Base-by-base conservation (phyloP, 352 stramenopile genomes). In the Pythium grandisporangium region DNA sequence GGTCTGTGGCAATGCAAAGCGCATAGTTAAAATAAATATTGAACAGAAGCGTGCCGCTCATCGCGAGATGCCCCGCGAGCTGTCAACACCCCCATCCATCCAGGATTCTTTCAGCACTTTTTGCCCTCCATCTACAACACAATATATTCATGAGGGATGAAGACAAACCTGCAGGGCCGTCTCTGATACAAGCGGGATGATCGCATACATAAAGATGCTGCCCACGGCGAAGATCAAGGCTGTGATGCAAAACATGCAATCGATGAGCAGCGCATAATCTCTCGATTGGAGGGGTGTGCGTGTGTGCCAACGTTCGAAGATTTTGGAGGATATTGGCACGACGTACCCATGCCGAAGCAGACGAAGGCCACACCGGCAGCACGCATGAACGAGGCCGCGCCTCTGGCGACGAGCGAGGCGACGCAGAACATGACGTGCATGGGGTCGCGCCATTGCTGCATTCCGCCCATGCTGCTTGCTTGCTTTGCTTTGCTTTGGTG, bases 11-110 rank as follows among this genome's bases (percentile, higher is more conserved):
- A 16, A 70, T 43, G 37, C 61, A 66, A 16, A 70, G 42, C 21
- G 53, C 53, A 43, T 70, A 70, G 35, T 70, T 70, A 53, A 66
- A 66, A 33, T 66, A 55, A 41, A 66, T 53, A 26, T 63, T 64
- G 40, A 54, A 60, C 20, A 51, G 35, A 30, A 55, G 36, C 10
- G 20, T 26, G 4, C 48, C 38, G 19, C n/a, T n/a, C n/a, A n/a
- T n/a, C n/a, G n/a, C n/a, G n/a, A n/a, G n/a, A n/a, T n/a, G n/a
- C n/a, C n/a, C n/a, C n/a, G n/a, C n/a, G n/a, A n/a, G n/a, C n/a
- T n/a, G n/a, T n/a, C n/a, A n/a, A n/a, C n/a, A n/a, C n/a, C n/a
- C n/a, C n/a, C n/a, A n/a, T n/a, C n/a, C n/a, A n/a, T n/a, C n/a
- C n/a, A n/a, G n/a, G n/a, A n/a, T n/a, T n/a, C n/a, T n/a, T n/a